phyloP scores from a whole-genome alignment of 1,284 basidiomycete species.

The Trichosporon sp. region DNA sequence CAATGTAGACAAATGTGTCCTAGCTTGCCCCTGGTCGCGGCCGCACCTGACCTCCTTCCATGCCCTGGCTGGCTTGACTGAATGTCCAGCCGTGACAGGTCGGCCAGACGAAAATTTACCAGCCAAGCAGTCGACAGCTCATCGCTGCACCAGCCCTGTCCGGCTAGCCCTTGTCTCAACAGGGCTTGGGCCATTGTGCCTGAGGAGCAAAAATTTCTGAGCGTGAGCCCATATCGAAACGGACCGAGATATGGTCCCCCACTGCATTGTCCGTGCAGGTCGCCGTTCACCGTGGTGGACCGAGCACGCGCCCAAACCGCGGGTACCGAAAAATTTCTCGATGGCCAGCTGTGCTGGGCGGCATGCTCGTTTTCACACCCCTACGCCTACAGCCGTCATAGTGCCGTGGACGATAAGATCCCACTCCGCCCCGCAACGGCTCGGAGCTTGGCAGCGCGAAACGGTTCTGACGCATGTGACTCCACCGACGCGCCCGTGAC shows the following conservation, averaged over 20 bases:
- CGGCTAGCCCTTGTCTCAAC: background rate
- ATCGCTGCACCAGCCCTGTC: background rate
- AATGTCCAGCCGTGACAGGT: background rate
- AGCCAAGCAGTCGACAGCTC: background rate
- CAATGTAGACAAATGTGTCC: background rate
- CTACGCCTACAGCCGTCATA: background rate
- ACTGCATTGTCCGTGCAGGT: background rate
- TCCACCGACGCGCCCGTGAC: background rate
- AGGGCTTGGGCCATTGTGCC: background rate
- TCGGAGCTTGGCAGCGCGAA: background rate
- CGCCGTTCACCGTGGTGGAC: background rate
- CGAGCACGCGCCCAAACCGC: background rate
- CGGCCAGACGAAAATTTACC: background rate
- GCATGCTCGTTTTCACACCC: background rate
- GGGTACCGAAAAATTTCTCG: background rate
- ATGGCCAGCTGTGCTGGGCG: background rate
- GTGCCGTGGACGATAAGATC: background rate
- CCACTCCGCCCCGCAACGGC: background rate
- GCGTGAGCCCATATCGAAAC: background rate
- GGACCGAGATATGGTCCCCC: background rate
- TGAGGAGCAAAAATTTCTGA: background rate
- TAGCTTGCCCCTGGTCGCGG: background rate
- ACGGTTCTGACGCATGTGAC: background rate
- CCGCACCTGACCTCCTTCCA: background rate
- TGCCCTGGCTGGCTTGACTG: background rate